Evolutionary conservation across 768 basidiomycete species (phyloP), one percentile per base, ranked within the genome.

Genomic region (Lactarius hatsudake): DNA sequence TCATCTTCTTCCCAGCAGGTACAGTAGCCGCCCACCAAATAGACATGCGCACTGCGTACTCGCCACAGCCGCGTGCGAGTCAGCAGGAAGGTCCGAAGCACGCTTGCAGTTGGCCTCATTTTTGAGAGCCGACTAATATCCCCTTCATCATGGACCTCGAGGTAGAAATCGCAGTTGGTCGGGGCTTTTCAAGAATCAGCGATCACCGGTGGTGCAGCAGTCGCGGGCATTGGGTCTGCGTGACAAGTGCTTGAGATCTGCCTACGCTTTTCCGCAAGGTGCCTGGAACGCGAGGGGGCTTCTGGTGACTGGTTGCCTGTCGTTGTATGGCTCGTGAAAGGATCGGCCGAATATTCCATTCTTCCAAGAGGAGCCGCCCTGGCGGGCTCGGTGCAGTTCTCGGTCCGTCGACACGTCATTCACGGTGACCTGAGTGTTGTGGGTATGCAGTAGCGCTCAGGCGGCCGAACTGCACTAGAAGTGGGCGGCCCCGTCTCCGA

Each of bases 21-120:
- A 28, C 26, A 28, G 1, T 28, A 26, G 82, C 48, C 89, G 82
- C 28, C 89, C 89, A 40, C 91, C 91, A 76, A 86, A 86, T 0
- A 81, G 84, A 2, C 92, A 91, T 5, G 91, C 74, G 8, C 87
- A 76, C 73, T 94, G 91, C 2, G 91, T 93, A 69, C 84, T 91
- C 42, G 80, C 76, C 77, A 84, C 78, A 18, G 77, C 69, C 28
- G 53, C 20, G 30, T 63, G 38, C 28, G 67, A 60, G 26, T 63
- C 61, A 58, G 5, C 13, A 23, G 36, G 36, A 0, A 26, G 20
- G 5, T 60, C 42, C 13, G 32, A 34, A 57, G 56, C 30, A 36
- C 20, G 38, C 57, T n/a, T 36, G 8, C 17, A 51, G 17, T 59
- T 23, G 18, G 45, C 15, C 7, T 7, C 23, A 13, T 18, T 36